Conservation (phyloP, 192 early-diverging fungal species). For the Umbelopsis sp. region DNA sequence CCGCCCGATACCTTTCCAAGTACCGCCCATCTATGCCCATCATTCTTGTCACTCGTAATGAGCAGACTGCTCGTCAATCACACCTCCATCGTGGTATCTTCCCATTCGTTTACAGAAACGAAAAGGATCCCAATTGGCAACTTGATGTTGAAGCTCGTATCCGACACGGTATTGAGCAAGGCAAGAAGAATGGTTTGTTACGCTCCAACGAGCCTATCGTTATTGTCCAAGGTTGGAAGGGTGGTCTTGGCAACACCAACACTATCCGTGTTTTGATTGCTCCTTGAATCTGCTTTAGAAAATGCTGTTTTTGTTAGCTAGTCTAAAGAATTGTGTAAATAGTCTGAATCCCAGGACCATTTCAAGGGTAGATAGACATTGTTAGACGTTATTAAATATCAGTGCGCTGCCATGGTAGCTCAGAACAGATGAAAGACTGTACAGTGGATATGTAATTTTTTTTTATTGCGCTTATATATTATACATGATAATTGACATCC, state of each 20-base stretch:
- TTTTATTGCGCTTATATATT: too few relatives aligned
- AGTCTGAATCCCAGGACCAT: background rate
- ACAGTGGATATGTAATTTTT: background rate
- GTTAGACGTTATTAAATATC: slow-evolving; percentile 3
- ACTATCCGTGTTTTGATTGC: slow-evolving; percentile 71
- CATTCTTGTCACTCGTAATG: slow-evolving; percentile 77
- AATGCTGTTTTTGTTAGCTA: background rate
- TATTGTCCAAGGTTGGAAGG: slow-evolving; percentile 83
- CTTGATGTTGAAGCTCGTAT: slow-evolving; percentile 72
- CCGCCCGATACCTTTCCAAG: slow-evolving; percentile 83
- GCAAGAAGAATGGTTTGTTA: slow-evolving; percentile 64
- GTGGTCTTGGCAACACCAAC: slow-evolving; percentile 82
- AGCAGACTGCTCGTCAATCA: slow-evolving; percentile 65
- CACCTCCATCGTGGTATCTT: slow-evolving; percentile 76
- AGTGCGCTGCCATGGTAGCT: background rate
- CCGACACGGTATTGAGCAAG: slow-evolving; percentile 67
- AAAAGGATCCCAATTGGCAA: slow-evolving; percentile 52
- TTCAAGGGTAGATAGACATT: background rate
- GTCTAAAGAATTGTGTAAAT: slow-evolving; percentile 8
- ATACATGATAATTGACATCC: too few relatives aligned
- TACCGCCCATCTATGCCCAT: slow-evolving; percentile 91
- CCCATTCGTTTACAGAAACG: slow-evolving; percentile 59
- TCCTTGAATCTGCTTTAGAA: slow-evolving; percentile 18
- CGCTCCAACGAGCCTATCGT: slow-evolving; percentile 72
- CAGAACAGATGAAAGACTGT: background rate